Conservation (phyloP, 305 asterid species). For the Lippia alba region DNA sequence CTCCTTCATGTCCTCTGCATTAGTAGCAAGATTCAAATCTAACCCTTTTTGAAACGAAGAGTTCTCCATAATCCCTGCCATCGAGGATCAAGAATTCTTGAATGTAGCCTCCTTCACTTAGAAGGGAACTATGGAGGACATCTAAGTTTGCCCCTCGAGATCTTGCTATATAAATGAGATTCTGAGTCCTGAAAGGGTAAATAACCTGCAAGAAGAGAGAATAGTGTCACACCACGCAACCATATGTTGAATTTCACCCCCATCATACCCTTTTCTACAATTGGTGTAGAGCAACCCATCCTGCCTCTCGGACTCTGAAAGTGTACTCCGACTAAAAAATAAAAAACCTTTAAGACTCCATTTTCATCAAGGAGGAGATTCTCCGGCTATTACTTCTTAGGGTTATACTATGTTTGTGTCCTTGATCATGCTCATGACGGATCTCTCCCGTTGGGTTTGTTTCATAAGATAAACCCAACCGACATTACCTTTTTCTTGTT, state of each 20-base stretch:
- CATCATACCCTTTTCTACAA: conserved; percentile 64
- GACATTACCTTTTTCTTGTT: conserved; percentile 61
- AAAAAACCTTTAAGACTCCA: conserved; percentile 62
- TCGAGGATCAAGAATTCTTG: conserved; percentile 58
- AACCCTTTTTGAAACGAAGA: conserved; percentile 63
- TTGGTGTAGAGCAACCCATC: conserved; percentile 75
- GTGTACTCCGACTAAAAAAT: conserved; percentile 69
- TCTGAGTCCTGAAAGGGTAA: conserved; percentile 61
- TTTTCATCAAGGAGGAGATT: conserved; percentile 61
- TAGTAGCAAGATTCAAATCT: conserved; percentile 13
- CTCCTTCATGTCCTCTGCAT: conserved; percentile 26
- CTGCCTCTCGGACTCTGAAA: conserved; percentile 45
- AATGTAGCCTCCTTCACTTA: conserved; percentile 48
- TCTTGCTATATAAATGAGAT: conserved; percentile 63
- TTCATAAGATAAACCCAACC: conserved; percentile 49
- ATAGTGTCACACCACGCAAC: conserved; percentile 67
- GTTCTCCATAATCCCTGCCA: conserved; percentile 47
- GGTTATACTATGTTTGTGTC: conserved; percentile 55
- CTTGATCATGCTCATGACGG: conserved; percentile 58
- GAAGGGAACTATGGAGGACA: conserved; percentile 64
- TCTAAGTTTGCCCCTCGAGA: conserved; percentile 45
- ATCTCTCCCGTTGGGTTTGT: conserved; percentile 68
- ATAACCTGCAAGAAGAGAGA: conserved; percentile 58
- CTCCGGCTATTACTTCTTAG: conserved; percentile 66
- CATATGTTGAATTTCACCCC: conserved; percentile 68